Base-by-base conservation (phyloP, 1,284 basidiomycete species). In the Pseudozyma tsukubaensis region DNA sequence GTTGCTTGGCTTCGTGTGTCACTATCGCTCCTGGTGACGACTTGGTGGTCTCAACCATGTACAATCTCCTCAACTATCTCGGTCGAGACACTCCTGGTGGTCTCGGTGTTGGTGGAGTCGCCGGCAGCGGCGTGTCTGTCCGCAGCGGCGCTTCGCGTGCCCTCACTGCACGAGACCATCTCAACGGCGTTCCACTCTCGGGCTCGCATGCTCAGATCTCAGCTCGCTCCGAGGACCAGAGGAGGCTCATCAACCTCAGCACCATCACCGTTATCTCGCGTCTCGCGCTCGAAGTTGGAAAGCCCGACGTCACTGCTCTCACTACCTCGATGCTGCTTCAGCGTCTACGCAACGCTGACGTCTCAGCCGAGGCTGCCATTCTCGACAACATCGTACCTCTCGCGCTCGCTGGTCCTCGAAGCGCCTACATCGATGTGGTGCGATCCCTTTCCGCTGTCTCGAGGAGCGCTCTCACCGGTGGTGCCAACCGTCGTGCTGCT, bases 11-110 rank as follows among this genome's bases (percentile, higher is more conserved):
- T 3, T 88, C 93, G 56, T 97, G 95, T 85, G 92, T 97, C 68
- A 91, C 91, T 85, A 69, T 93, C 59, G 90, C 92, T 13, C 91
- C 92, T 8, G 92, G 92, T 57, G 93, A 96, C 77, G 94, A 96
- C 83, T 89, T 95, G 49, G 89, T 94, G 78, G 91, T 95, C 88
- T 97, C 94, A 3, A 94, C 94, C 76, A 92, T 97, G 89, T 97
- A 98, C 85, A 95, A 94, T 10, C 88, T 98, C 14, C 88, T 98
- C 66, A 97, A 97, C 82, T 92, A 93, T 81, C 91, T 97, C 60
- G 92, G 89, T 86, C 91, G 91, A 84, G 93, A 91, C 58, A 73
- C 69, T 16, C 61, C 72, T 0, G 72, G 79, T 52, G 73, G 74
- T 19, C 88, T 89, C 43, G 88, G 88, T 42, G 59, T 72, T 16